Evolutionary conservation across 176 grass and related monocot genomes (phyloP).

Genomic region (Rhynchospora breviuscula): DNA sequence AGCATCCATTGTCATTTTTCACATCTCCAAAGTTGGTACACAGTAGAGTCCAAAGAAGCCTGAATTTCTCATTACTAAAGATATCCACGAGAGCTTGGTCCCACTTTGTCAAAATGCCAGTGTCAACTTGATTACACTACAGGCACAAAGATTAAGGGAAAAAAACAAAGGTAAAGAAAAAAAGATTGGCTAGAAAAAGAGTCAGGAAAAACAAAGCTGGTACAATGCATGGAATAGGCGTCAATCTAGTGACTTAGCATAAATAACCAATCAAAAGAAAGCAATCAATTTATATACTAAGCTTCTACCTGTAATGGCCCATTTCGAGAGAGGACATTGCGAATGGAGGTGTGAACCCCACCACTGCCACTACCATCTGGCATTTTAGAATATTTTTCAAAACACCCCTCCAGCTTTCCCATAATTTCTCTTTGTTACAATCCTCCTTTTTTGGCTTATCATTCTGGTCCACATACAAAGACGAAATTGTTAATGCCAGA

Average conservation of each 20-base stretch:
- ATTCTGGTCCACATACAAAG: conserved; percentile 2
- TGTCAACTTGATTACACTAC: conserved; percentile 13
- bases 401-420: conserved; percentile 50
- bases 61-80: conserved; percentile 67
- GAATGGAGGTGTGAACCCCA: conserved; percentile 64
- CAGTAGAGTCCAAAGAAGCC: conserved; percentile 63
- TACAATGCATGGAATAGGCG: neutral
- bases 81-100: conserved; percentile 39
- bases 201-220: neutral
- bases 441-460: neutral
- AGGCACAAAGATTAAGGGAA: neutral
- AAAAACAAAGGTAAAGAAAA: neutral
- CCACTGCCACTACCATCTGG: conserved; percentile 34
- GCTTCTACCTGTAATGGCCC: neutral
- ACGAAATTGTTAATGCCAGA: neutral
- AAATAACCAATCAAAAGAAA: neutral
- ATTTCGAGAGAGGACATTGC: conserved; percentile 31
- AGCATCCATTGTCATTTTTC: conserved; percentile 15
- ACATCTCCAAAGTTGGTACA: conserved; percentile 46
- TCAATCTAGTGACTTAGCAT: neutral
- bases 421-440: conserved; percentile 28
- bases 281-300: neutral
- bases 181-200: neutral
- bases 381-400: conserved; percentile 43
- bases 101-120: neutral